Evolutionary conservation across 192 early-diverging fungal species (phyloP).

Genomic region (Gonapodya sp.): DNA sequence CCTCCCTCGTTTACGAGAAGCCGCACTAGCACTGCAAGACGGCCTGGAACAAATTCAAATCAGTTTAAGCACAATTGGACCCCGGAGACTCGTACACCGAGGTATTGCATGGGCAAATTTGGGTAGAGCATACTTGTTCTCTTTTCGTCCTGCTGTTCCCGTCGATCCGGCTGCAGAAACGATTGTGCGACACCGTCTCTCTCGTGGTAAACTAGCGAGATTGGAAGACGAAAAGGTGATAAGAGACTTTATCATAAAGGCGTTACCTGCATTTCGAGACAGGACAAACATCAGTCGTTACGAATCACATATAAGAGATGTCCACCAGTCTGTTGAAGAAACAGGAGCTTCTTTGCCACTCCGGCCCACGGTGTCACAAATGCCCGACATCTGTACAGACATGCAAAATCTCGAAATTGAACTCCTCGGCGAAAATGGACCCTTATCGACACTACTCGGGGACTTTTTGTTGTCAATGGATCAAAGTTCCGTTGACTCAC

Average conservation of each 20-base stretch:
- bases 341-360: conserved; percentile 37
- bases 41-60: neutral
- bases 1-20: neutral
- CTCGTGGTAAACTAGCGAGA: neutral
- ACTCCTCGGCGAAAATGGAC: conserved; percentile 29
- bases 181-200: neutral
- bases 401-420: conserved; percentile 43
- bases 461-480: neutral
- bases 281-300: no score
- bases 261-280: neutral
- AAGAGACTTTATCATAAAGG: neutral
- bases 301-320: neutral
- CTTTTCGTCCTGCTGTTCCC: neutral
- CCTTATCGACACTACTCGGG: conserved; percentile 28
- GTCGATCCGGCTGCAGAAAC: neutral
- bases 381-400: conserved; percentile 57
- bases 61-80: neutral
- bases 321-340: neutral
- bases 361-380: conserved; percentile 52
- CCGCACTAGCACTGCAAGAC: neutral
- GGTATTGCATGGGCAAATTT: neutral
- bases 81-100: neutral
- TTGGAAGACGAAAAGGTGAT: neutral
- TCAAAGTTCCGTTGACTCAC: conserved; percentile 31
- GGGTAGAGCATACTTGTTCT: neutral